Evolutionary conservation across 192 early-diverging fungal species (phyloP).

Genomic region (Neocallimastix lanati): DNA sequence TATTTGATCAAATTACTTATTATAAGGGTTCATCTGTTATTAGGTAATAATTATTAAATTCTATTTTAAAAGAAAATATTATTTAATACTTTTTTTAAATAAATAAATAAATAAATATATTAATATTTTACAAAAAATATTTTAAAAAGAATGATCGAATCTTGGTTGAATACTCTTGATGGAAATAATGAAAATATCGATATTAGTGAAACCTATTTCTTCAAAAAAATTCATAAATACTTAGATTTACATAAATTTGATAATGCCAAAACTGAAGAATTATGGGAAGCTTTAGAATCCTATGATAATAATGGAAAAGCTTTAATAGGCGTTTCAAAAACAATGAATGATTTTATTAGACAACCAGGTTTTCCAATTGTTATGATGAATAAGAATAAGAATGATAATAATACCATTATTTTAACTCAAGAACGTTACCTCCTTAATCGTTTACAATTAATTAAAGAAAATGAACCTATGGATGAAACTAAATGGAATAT

Average conservation of each 20-base stretch:
- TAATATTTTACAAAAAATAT: too few species aligned
- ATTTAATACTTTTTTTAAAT: too few species aligned
- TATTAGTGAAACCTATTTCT: too few species aligned
- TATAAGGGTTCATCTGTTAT: neutral
- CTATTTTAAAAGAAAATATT: too few species aligned
- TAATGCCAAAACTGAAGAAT: neutral
- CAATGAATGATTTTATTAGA: neutral
- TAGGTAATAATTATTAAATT: too few species aligned
- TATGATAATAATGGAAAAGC: neutral
- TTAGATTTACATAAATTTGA: neutral
- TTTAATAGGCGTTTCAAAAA: neutral
- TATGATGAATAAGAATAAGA: neutral
- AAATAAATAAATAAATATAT: too few species aligned
- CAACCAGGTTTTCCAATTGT: neutral
- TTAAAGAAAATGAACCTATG: neutral
- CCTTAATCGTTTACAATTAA: neutral
- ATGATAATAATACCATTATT: neutral
- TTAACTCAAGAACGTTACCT: neutral
- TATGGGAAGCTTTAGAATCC: neutral
- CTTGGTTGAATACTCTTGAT: neutral
- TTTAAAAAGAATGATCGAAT: neutral
- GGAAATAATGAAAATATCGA: too few species aligned
- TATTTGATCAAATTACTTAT: neutral
- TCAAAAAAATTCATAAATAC: neutral
- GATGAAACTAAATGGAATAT: neutral